Evolutionary conservation across 345 rosid genomes (phyloP), one percentile per base, ranked within the genome.

Genomic region (Lepidium sativum): DNA sequence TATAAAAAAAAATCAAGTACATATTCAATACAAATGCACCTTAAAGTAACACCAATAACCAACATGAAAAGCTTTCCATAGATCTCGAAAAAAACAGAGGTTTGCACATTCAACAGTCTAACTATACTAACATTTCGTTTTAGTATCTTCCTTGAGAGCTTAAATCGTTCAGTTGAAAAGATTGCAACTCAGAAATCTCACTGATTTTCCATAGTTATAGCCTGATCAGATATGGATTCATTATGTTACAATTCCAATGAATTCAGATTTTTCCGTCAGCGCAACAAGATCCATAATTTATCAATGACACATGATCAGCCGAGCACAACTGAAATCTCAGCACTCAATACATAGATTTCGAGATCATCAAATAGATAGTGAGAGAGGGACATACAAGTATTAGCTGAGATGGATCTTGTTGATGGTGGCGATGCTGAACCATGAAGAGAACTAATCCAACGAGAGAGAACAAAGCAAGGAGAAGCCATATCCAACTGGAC

Each of bases 351-450:
- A 49, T 16, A 4, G 33, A 7, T 9, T 6, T 4, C 4, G 57
- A 39, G 23, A 48, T 29, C 57, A 40, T 48, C 31, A 33, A 27
- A 16, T 6, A 23, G 0, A 21, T 7, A 43, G 8, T 0, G 17
- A 63, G 59, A 48, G 43, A 15, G 6, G 51, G 44, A 50, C 74
- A 14, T 74, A 74, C 78, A 58, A 41, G 0, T 41, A 12, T 53
- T 3, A 77, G 69, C 49, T 78, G 83, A 43, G 79, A 71, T 53
- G 63, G 68, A 44, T 72, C 76, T 59, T 65, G 76, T 41, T 84
- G 88, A 57, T 81, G 80, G n/a, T 86, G 95, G 81, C 79, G 78
- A 69, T 94, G 97, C 25, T 90, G 97, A 75, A 86, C 82, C 54
- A 84, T 76, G 63, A 94, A 90, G 74, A 94, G 79, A 60, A 87